Evolutionary conservation across 2,329 filamentous ascomycete species (phyloP), one percentile per base, ranked within the genome.

Genomic region (Bertia moriformis): DNA sequence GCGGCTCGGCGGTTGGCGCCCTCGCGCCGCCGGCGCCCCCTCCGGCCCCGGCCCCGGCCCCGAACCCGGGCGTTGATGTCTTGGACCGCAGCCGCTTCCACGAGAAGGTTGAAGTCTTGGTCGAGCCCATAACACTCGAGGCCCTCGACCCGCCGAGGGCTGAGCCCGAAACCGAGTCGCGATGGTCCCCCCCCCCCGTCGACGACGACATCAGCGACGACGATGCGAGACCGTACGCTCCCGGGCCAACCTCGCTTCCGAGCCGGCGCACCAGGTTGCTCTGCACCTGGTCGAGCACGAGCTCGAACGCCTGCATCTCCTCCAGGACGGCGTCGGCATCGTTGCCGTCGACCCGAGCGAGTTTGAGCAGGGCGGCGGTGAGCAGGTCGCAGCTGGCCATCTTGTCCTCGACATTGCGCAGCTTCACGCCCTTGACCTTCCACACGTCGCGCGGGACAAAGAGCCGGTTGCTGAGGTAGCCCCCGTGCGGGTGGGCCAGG

Each of bases 361-460:
- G 71, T 54, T 88, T 91, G 41, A 86, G 69, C 19, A 98, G 65
- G 7, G 89, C 88, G 1, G 88, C 86, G 1, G 88, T 96, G 38
- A 98, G 69, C 39, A 86, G 69, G 56, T 98, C 91, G 55, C 88
- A 95, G 45, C 87, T 86, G 10, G 84, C 73, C 40, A 95, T 80
- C 63, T 98, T 98, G 50, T 98, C 91, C 46, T 98, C 91, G 1
- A 96, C 54, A 22, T 80, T 80, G 60, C 87, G 91, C 18, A 98
- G 68, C 60, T 94, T 96, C 39, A 95, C 88, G 19, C 86, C 87
- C 53, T 89, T 89, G 5, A 95, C 88, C 41, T 78, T 75, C 91
- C 91, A 98, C 3, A 91, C 86, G 52, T 96, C 88, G 39, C 84
- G 74, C 4, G 91, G 88, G 4, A 98, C 73, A 53, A 98, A 98